phyloP scores from a whole-genome alignment of 371 early-diverging fungal genomes.

The Mortierella polycephala region DNA sequence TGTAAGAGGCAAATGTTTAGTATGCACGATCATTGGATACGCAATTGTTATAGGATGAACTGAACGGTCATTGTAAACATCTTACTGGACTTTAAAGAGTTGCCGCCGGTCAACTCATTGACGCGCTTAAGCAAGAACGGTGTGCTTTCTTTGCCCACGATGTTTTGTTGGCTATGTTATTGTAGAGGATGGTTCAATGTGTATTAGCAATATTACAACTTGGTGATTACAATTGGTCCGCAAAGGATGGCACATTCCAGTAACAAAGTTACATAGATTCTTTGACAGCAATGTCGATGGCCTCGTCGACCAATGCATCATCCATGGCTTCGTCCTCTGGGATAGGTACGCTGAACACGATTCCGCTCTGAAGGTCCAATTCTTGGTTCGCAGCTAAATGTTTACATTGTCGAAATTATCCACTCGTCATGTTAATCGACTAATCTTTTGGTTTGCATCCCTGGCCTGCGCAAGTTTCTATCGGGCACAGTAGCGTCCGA shows the following conservation, averaged over 20 bases:
- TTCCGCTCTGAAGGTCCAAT: conserved; percentile 78
- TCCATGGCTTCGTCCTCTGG: conserved; percentile 76
- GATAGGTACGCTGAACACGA: conserved; percentile 92
- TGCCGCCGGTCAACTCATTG: conserved; percentile 81
- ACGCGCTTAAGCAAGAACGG: conserved; percentile 90
- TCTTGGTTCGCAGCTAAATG: conserved; percentile 72
- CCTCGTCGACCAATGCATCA: conserved; percentile 70
- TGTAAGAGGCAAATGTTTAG: no score
- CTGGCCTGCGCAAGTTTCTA: no score
- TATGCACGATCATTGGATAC: background rate
- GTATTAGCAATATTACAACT: background rate
- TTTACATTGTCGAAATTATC: background rate
- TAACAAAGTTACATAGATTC: conserved; percentile 66
- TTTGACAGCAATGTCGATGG: conserved; percentile 74
- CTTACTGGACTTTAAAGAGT: conserved; percentile 83
- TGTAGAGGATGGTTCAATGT: background rate
- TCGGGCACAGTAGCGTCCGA: no score
- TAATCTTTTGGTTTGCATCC: background rate
- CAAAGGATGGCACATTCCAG: background rate
- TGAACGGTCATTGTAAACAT: background rate
- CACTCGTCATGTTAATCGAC: background rate
- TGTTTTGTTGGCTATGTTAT: conserved; percentile 57
- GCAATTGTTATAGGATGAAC: background rate
- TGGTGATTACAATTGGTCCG: background rate
- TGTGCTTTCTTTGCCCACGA: conserved; percentile 89